These are phyloP conservation scores for Sclerotinia spermophila DNA, from an alignment of 2,329 filamentous ascomycete genomes.

Conservation along the genomic window DNA sequence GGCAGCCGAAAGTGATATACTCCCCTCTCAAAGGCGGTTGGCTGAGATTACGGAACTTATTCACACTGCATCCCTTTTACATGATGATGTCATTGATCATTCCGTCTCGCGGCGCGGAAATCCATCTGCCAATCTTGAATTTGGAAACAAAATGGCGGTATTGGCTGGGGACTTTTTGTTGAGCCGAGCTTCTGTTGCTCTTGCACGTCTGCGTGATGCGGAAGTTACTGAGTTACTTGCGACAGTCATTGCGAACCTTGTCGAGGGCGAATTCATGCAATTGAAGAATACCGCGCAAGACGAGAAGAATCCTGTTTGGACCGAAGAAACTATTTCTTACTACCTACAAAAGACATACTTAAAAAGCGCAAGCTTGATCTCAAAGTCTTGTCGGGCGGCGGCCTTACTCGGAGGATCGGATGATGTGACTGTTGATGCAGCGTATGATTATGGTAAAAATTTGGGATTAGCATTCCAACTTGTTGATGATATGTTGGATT, in stretches of 20 bases:
- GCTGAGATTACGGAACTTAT: conserved; percentile 98
- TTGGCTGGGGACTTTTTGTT: conserved; percentile 95
- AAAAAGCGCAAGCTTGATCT: conserved; percentile 93
- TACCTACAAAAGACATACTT: conserved; percentile 98
- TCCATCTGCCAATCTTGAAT: conserved; percentile 87
- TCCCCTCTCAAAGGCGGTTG: conserved; percentile 87
- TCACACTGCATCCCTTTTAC: conserved; percentile 91
- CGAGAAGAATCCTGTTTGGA: conserved; percentile 79
- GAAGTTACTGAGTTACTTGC: conserved; percentile 93
- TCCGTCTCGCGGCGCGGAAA: conserved; percentile 78
- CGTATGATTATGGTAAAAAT: conserved; percentile 90
- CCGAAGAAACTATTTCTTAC: conserved; percentile 83
- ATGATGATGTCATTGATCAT: conserved; percentile 98
- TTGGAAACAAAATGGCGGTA: conserved; percentile 99
- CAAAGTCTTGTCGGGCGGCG: conserved; percentile 88
- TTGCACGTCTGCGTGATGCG: conserved; percentile 84
- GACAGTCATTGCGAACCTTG: conserved; percentile 94
- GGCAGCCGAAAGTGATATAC: conserved; percentile 59
- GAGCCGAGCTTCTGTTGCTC: conserved; percentile 85
- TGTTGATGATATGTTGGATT: conserved; percentile 97
- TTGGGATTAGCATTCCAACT: conserved; percentile 93
- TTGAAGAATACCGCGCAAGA: conserved; percentile 92
- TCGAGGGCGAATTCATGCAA: conserved; percentile 99
- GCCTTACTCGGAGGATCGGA: conserved; percentile 79
- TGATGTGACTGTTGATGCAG: conserved; percentile 77